phyloP scores from a whole-genome alignment of 305 asterid species.

The Solanum hybrid region DNA sequence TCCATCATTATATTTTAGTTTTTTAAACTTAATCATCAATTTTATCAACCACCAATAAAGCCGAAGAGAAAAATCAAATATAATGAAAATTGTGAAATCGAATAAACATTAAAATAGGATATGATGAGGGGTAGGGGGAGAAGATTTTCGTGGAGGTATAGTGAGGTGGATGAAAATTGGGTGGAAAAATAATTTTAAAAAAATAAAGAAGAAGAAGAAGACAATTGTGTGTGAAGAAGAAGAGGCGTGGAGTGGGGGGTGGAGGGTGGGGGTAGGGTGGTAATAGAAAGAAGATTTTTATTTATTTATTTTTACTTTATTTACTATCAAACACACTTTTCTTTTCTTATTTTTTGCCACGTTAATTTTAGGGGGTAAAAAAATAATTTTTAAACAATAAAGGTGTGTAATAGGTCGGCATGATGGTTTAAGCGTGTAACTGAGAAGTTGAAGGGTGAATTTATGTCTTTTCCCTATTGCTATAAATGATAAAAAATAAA shows the following conservation, averaged over 20 bases:
- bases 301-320: background rate
- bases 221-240: background rate
- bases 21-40: background rate
- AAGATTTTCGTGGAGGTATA: background rate
- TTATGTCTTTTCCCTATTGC: background rate
- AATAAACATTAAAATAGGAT: too few relatives aligned
- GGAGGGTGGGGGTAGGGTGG: background rate
- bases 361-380: background rate
- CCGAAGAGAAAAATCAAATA: background rate
- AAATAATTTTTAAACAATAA: too few relatives aligned
- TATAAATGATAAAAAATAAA: background rate
- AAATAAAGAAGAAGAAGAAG: background rate
- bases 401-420: background rate
- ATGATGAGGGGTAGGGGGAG: background rate
- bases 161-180: background rate
- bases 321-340: background rate
- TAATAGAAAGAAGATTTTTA: background rate
- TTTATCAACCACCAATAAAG: background rate
- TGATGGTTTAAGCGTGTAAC: background rate
- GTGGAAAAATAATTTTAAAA: too few relatives aligned
- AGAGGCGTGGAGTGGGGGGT: background rate
- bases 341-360: too few relatives aligned
- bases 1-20: background rate
- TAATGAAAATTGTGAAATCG: background rate
- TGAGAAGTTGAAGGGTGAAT: background rate